Evolutionary conservation across 257 asterid species (phyloP), one percentile per base, ranked within the genome.

Genomic region (Petunia axillaris): DNA sequence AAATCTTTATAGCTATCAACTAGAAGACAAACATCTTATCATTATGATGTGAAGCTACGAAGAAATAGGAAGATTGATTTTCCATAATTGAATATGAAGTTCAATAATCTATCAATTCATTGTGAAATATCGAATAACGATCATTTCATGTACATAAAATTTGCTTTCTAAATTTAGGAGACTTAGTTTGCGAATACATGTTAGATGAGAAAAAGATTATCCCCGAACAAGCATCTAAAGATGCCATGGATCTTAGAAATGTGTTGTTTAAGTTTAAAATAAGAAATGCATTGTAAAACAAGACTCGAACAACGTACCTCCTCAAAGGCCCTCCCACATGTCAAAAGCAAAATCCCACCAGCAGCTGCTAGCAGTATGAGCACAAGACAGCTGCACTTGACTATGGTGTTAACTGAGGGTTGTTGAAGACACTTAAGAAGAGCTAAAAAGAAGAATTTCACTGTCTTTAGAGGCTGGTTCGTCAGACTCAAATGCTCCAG

Each of bases 381-480:
- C 85, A 83, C 43, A 84, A 88, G 84, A 90, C 88, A 93, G 64
- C 83, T 86, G 50, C 86, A 83, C 85, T 89, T 91, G 8, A 90
- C 87, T 80, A 85, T 81, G 48, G 89, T 84, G 83, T 88, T 89
- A 77, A 75, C 65, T 5, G 65, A 75, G 55, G 89, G 89, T 75
- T 76, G 87, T 71, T 73, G 89, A 76, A 93, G 83, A 78, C 86
- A 90, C 73, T 85, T 80, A 43, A 62, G 40, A 54, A 88, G 81
- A 40, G 97, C 92, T 54, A 88, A 82, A 81, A 78, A 41, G 81
- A 90, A 93, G 82, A 89, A 85, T 86, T 87, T 91, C 43, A 86
- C 62, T 13, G 97, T 93, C 89, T 85, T 90, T 62, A 89, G 52
- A 2, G 97, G 97, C 76, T 90, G 97, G 35, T 88, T 82, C n/a